These are phyloP conservation scores for Boletellus deceptivus DNA, from an alignment of 1,284 basidiomycete genomes.

Conservation along the genomic window DNA sequence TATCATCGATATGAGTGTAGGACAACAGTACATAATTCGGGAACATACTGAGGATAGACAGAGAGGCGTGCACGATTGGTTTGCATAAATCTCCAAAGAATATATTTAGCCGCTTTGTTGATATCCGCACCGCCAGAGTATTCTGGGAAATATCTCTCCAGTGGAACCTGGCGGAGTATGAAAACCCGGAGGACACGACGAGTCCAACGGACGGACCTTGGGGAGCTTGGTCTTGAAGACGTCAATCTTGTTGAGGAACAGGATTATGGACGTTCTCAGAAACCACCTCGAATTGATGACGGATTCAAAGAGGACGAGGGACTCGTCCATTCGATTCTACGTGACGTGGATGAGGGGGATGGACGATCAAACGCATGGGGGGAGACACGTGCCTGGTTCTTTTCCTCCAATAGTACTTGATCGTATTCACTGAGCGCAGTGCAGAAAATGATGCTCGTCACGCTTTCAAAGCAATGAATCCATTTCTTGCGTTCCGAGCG, in stretches of 20 bases:
- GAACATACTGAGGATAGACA: conserved; percentile 88
- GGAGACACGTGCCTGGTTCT: conserved; percentile 59
- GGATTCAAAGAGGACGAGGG: conserved; percentile 89
- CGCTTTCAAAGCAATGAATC: conserved; percentile 93
- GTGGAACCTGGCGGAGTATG: conserved; percentile 52
- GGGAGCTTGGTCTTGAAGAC: conserved; percentile 93
- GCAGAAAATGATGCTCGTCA: conserved; percentile 95
- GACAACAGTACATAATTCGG: background rate
- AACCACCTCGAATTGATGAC: conserved; percentile 99
- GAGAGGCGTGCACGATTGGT: conserved; percentile 86
- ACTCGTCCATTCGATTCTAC: conserved; percentile 95
- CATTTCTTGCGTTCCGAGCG: conserved; percentile 93
- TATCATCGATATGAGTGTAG: conserved; percentile 25
- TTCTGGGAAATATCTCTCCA: conserved; percentile 91
- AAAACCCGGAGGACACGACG: background rate
- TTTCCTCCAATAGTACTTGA: conserved; percentile 81
- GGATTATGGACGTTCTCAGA: conserved; percentile 86
- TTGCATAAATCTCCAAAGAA: conserved; percentile 96
- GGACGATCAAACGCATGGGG: conserved; percentile 24
- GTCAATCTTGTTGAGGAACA: conserved; percentile 96
- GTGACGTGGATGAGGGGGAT: background rate
- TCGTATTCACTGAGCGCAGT: conserved; percentile 94
- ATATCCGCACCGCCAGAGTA: conserved; percentile 93
- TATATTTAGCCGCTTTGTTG: conserved; percentile 98
- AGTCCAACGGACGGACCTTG: conserved; percentile 46